Percentiles rank a stretch among this genome's conserved stretches.
These are phyloP conservation scores for Mrakia hoshinonis DNA, from an alignment of 768 basidiomycete genomes.

Conservation along the genomic window DNA sequence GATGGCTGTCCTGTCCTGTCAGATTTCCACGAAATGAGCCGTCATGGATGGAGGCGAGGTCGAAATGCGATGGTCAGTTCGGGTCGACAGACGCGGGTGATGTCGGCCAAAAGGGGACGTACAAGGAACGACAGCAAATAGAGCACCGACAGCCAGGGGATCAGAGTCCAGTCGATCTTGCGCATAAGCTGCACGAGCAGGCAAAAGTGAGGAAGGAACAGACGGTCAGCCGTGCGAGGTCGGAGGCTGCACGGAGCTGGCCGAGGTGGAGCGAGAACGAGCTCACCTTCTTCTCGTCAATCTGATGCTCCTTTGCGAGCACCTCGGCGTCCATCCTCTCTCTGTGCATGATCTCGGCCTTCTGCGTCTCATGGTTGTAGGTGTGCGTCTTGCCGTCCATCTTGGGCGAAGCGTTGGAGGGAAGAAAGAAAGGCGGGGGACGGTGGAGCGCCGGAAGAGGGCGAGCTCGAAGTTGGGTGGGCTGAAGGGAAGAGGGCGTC, in stretches of 20 bases:
- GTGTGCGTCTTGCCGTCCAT: too few species aligned
- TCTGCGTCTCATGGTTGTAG: neutral
- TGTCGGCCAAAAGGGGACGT: neutral
- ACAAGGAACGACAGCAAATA: slow-evolving; percentile 16
- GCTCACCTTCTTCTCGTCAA: neutral
- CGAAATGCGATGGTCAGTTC: neutral
- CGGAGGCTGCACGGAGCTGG: too few species aligned
- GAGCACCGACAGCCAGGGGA: slow-evolving; percentile 20
- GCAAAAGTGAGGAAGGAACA: neutral
- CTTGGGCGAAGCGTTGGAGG: too few species aligned
- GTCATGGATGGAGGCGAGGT: neutral
- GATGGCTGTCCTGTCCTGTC: slow-evolving; percentile 5
- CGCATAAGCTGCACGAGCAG: neutral
- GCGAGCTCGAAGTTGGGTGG: too few species aligned
- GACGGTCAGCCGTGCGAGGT: neutral
- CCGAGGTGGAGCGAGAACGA: neutral
- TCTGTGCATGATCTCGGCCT: neutral
- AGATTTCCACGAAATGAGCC: neutral
- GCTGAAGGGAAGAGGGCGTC: too few species aligned
- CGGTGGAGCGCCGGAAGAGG: too few species aligned
- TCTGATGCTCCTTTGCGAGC: neutral
- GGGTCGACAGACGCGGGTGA: too few species aligned
- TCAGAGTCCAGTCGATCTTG: slow-evolving; percentile 19
- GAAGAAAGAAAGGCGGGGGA: too few species aligned
- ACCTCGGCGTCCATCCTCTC: neutral